Conservation (phyloP, 2,329 filamentous ascomycete species). For the Fusarium gaditjirri region DNA sequence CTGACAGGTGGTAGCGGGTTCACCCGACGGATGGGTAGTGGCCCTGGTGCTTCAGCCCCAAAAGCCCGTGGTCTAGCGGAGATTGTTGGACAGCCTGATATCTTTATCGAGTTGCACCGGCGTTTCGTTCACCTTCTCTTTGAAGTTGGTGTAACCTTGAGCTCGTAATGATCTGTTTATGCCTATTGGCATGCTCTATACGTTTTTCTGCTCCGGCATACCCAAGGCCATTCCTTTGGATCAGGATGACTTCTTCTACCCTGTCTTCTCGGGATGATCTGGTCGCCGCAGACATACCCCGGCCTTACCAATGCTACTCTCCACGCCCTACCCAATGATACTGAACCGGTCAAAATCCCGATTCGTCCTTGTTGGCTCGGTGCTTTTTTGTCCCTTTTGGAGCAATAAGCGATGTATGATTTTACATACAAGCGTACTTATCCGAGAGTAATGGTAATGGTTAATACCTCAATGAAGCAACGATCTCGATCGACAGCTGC, state of each 20-base stretch:
- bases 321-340: slow-evolving; percentile 7
- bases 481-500: slow-evolving; percentile 15
- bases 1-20: slow-evolving; percentile 66
- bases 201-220: slow-evolving; percentile 40
- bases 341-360: slow-evolving; percentile 8
- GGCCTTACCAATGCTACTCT: slow-evolving; percentile 27
- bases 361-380: slow-evolving; percentile 7
- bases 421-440: slow-evolving; percentile 9
- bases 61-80: slow-evolving; percentile 72
- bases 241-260: not conserved
- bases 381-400: slow-evolving; percentile 15
- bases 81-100: slow-evolving; percentile 72
- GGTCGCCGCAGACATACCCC: slow-evolving; percentile 24
- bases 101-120: slow-evolving; percentile 74
- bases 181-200: slow-evolving; percentile 42
- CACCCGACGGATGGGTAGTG: slow-evolving; percentile 67
- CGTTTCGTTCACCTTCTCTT: slow-evolving; percentile 72
- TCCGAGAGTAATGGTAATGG: slow-evolving; percentile 22
- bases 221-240: slow-evolving; percentile 2
- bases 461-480: slow-evolving; percentile 28
- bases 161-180: slow-evolving; percentile 52
- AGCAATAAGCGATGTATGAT: slow-evolving; percentile 19
- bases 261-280: slow-evolving; percentile 8
- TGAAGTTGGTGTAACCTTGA: slow-evolving; percentile 66
- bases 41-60: slow-evolving; percentile 64